Percentiles rank a stretch among this genome's conserved stretches.
Conservation (phyloP, 208 protist genomes). For the Zelonia costaricensis region DNA sequence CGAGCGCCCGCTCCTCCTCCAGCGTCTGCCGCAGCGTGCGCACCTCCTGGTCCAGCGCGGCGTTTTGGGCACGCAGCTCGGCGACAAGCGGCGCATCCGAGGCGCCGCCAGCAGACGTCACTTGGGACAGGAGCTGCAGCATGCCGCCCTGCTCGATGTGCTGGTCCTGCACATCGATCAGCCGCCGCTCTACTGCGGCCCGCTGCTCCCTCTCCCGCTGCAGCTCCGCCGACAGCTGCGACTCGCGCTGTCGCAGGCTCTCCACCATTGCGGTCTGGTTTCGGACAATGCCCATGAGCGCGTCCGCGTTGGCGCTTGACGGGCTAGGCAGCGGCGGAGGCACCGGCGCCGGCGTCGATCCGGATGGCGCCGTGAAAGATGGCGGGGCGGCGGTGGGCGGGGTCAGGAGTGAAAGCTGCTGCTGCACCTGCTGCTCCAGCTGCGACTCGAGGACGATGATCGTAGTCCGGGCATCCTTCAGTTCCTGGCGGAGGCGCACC, state of each 20-base stretch:
- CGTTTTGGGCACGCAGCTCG: conserved; percentile 70
- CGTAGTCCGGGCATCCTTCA: conserved; percentile 56
- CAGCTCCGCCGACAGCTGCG: conserved; percentile 59
- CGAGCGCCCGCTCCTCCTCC: conserved; percentile 49
- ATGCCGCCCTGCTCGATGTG: conserved; percentile 65
- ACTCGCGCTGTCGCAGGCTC: conserved; percentile 75
- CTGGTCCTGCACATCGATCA: conserved; percentile 42
- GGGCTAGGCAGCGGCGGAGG: not conserved
- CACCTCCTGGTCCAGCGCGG: conserved; percentile 56
- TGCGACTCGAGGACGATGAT: conserved; percentile 80
- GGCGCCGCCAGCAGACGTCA: conserved; percentile 17
- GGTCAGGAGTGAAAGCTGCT: conserved; percentile 24
- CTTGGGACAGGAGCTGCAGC: conserved; percentile 44
- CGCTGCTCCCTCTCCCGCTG: conserved; percentile 47
- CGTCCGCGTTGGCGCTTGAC: conserved; percentile 24
- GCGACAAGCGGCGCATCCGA: conserved; percentile 43
- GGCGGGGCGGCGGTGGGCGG: not conserved
- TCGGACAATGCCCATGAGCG: conserved; percentile 56
- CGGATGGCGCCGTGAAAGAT: conserved; percentile 1
- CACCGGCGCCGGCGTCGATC: not conserved
- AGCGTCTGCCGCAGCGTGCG: conserved; percentile 45
- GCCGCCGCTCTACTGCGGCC: conserved; percentile 34
- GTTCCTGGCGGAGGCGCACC: conserved; percentile 63
- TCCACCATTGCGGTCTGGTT: conserved; percentile 80
- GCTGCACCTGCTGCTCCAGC: conserved; percentile 55